A percentile compares a stretch with the other conserved stretches of the same genome.
Evolutionary conservation across 352 stramenopile genomes (phyloP).

Genomic region (Pelagophyceae sp.): DNA sequence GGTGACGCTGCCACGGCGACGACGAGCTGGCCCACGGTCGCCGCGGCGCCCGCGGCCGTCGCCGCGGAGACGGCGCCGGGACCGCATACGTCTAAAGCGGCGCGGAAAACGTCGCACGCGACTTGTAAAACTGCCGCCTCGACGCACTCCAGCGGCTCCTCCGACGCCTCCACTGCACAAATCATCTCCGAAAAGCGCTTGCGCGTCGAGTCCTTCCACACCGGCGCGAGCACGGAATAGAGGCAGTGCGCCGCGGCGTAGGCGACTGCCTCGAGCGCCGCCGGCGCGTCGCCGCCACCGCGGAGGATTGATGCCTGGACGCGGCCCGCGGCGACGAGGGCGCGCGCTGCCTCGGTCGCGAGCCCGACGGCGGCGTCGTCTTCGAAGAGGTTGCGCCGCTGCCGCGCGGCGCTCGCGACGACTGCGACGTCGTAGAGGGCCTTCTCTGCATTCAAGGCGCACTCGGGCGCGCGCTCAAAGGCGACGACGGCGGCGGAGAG

Average conservation of each 20-base stretch:
- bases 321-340: neutral
- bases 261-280: neutral
- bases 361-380: neutral
- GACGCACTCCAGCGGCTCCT: neutral
- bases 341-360: too few relatives aligned
- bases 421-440: neutral
- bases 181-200: neutral
- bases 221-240: neutral
- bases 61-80: neutral
- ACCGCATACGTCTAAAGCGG: too few relatives aligned
- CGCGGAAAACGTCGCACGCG: neutral
- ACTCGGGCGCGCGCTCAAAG: neutral
- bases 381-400: neutral
- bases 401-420: neutral
- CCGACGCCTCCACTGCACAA: neutral
- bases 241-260: neutral
- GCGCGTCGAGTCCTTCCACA: neutral
- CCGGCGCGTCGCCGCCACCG: too few relatives aligned
- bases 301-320: too few relatives aligned
- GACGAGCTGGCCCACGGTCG: neutral
- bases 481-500: neutral
- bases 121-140: neutral
- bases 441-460: neutral
- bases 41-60: neutral
- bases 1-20: neutral